These are phyloP conservation scores for Ceriops zippeliana DNA, from an alignment of 345 rosid genomes.

Conservation along the genomic window DNA sequence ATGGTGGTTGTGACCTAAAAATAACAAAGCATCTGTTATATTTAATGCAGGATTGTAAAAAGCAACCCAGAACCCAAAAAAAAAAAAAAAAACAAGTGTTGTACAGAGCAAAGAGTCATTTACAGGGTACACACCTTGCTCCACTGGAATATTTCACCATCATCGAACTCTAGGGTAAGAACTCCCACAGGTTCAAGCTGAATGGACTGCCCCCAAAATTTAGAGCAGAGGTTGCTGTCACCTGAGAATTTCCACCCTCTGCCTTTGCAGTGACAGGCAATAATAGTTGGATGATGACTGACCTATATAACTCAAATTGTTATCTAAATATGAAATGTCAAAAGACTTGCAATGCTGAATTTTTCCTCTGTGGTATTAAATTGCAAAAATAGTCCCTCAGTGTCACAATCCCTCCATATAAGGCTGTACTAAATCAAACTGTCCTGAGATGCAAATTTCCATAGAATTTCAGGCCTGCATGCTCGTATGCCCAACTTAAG, in stretches of 20 bases:
- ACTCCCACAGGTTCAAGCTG: conserved; percentile 95
- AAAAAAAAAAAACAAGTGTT: background rate
- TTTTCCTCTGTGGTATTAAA: background rate
- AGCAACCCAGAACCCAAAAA: conserved; percentile 16
- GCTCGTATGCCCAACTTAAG: no score
- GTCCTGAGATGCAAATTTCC: no score
- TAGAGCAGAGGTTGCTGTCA: conserved; percentile 83
- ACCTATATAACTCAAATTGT: conserved; percentile 48
- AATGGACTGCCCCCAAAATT: conserved; percentile 98
- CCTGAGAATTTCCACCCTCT: conserved; percentile 99
- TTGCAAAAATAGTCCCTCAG: background rate
- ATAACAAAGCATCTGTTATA: conserved; percentile 3
- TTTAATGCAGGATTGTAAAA: background rate
- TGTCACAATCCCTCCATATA: no score
- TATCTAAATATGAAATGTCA: background rate
- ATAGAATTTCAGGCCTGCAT: no score
- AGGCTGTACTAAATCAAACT: no score
- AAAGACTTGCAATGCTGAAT: background rate
- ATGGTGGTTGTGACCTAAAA: conserved; percentile 83
- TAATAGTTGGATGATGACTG: conserved; percentile 94
- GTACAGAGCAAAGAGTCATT: conserved; percentile 6
- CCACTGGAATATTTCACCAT: conserved; percentile 94
- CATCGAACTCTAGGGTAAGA: conserved; percentile 85
- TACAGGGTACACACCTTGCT: conserved; percentile 59
- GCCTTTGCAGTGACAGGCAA: conserved; percentile 98